Evolutionary conservation across 169 alveolate species (phyloP), one percentile per base, ranked within the genome.

Genomic region (Plasmodium fragile): DNA sequence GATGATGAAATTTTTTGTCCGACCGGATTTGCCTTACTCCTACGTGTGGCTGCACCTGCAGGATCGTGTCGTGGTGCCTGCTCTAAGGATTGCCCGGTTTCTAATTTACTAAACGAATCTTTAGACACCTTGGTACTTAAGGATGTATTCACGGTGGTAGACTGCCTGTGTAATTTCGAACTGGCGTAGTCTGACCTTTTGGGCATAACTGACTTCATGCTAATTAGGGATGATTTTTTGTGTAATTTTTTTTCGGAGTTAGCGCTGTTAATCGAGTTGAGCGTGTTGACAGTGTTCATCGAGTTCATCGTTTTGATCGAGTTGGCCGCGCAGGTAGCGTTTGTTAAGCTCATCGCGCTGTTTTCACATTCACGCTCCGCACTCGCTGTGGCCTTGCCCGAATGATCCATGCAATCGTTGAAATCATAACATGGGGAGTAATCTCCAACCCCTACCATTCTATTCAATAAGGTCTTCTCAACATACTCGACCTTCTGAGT

Each of bases 61-160:
- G 65, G 30, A 39, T 70, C 52, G 30, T 83, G 18, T 22, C 43
- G 43, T 22, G 39, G 18, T 22, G 41, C 34, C 18, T 70, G 32
- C 53, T 83, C 73, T 43, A 39, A 10, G 28, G 41, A 16, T 25
- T 65, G 18, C 53, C 75, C 82, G 1, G 30, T 11, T 13, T 3
- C 25, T 13, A 55, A n/a, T 32, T 85, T 85, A n/a, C 79, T 52
- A 85, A 75, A 43, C 7, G 93, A 75, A 28, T 25, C 65, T 49
- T 77, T 72, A 2, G 85, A 85, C 2, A 32, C 30, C 45, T 77
- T 75, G 10, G 92, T 22, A 83, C 82, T 83, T 34, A 10, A 30
- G 30, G 65, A 41, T n/a, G 25, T 79, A 30, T 39, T 70, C 30
- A 80, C 7, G 30, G 53, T 43, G 36, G 43, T 41, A 34, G 45